These are phyloP conservation scores for Vigna mungo DNA, from an alignment of 306 rosid genomes.

Conservation along the genomic window DNA sequence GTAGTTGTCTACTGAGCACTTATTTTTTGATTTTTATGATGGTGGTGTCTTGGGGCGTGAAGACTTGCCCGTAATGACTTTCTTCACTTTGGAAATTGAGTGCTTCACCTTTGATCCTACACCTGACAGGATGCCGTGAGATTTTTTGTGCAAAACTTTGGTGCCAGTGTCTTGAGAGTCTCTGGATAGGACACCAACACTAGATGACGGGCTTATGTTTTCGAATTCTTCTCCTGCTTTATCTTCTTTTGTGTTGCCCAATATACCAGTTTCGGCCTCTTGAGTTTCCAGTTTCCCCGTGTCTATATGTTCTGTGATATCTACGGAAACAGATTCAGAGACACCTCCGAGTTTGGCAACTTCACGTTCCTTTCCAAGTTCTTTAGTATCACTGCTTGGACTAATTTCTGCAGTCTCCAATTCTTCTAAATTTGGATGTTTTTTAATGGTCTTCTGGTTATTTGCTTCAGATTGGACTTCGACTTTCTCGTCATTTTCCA, in stretches of 20 bases:
- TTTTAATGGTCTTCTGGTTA: slow-evolving; percentile 3
- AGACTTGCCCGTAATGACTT: slow-evolving; percentile 72
- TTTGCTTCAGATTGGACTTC: slow-evolving; percentile 25
- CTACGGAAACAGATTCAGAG: slow-evolving; percentile 18
- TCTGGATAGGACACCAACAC: slow-evolving; percentile 49
- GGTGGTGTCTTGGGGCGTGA: slow-evolving; percentile 57
- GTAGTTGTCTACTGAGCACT: neutral
- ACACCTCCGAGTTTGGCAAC: slow-evolving; percentile 21
- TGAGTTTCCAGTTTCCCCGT: slow-evolving; percentile 33
- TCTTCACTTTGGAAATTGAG: slow-evolving; percentile 78
- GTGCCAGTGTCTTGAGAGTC: slow-evolving; percentile 49
- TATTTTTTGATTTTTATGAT: neutral
- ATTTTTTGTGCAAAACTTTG: slow-evolving; percentile 62
- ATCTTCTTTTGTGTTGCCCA: slow-evolving; percentile 38
- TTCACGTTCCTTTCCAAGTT: slow-evolving; percentile 11
- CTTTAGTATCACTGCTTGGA: slow-evolving; percentile 22
- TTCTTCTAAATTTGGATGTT: neutral
- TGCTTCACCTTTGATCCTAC: slow-evolving; percentile 80
- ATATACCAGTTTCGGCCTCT: slow-evolving; percentile 39
- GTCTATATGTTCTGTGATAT: slow-evolving; percentile 25
- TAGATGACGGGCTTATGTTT: slow-evolving; percentile 33
- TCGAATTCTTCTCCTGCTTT: slow-evolving; percentile 33
- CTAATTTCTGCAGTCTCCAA: neutral
- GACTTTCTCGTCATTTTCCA: slow-evolving; percentile 6
- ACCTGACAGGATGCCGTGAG: slow-evolving; percentile 66